These are phyloP conservation scores for Trametes cubensis DNA, from an alignment of 768 basidiomycete species.

Conservation along the genomic window DNA sequence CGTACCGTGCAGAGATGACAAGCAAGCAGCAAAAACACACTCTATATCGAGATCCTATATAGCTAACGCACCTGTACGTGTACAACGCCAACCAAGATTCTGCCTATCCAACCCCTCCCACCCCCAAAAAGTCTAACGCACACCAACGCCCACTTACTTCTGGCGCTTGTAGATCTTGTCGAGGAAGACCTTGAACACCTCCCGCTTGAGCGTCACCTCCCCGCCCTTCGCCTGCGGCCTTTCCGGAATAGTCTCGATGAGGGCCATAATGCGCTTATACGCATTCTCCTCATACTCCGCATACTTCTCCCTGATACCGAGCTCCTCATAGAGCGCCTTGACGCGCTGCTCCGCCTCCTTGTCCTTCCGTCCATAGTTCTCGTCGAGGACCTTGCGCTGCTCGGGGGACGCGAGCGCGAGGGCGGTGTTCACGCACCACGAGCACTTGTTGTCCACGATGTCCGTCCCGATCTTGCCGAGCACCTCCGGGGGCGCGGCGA, in stretches of 20 bases:
- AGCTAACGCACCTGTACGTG: too few relatives aligned
- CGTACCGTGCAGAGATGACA: too few relatives aligned
- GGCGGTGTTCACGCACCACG: slow-evolving; percentile 93
- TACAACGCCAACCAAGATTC: too few relatives aligned
- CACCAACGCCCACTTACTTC: slow-evolving; percentile 45
- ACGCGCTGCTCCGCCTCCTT: slow-evolving; percentile 58
- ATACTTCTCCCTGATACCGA: slow-evolving; percentile 70
- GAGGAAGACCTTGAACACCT: slow-evolving; percentile 85
- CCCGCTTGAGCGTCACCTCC: slow-evolving; percentile 50
- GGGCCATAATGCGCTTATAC: slow-evolving; percentile 62
- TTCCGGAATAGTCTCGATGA: slow-evolving; percentile 80
- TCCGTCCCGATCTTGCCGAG: slow-evolving; percentile 98
- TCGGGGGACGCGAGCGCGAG: slow-evolving; percentile 55
- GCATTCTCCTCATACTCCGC: slow-evolving; percentile 75
- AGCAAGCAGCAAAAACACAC: too few relatives aligned
- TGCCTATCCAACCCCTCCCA: too few relatives aligned
- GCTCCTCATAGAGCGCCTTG: slow-evolving; percentile 71
- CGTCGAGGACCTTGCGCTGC: slow-evolving; percentile 65
- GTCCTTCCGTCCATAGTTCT: slow-evolving; percentile 66
- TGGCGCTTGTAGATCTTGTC: slow-evolving; percentile 77
- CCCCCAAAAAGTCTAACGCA: too few relatives aligned
- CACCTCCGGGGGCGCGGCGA: slow-evolving; percentile 83
- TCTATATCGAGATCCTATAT: too few relatives aligned
- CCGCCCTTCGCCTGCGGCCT: slow-evolving; percentile 35
- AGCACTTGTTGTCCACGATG: slow-evolving; percentile 98